Evolutionary conservation across 2,329 filamentous ascomycete genomes (phyloP).

Genomic region (Arthrobotrys conoides): DNA sequence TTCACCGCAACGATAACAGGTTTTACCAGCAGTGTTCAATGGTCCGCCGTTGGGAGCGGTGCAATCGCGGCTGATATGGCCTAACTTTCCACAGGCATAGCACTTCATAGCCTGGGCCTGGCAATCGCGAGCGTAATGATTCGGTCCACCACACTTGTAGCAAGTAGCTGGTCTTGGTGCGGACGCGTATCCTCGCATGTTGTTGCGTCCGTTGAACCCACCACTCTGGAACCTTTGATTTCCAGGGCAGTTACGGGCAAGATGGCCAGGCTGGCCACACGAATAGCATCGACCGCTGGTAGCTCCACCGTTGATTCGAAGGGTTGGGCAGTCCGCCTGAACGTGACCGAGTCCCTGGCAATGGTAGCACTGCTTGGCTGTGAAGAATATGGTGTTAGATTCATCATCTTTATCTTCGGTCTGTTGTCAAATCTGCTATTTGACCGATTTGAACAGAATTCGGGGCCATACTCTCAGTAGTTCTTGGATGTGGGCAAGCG

Average conservation of each 20-base stretch:
- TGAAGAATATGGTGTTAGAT: slow-evolving; percentile 32
- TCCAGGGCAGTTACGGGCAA: slow-evolving; percentile 73
- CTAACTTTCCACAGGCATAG: slow-evolving; percentile 93
- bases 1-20: slow-evolving; percentile 97
- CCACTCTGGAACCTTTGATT: slow-evolving; percentile 72
- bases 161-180: slow-evolving; percentile 79
- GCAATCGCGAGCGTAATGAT: slow-evolving; percentile 98
- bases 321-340: slow-evolving; percentile 97
- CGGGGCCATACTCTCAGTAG: slow-evolving; percentile 80
- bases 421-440: slow-evolving; percentile 58
- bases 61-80: slow-evolving; percentile 79
- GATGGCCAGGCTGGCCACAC: slow-evolving; percentile 91
- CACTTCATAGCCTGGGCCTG: slow-evolving; percentile 99
- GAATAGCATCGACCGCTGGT: slow-evolving; percentile 94
- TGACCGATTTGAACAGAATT: slow-evolving; percentile 28
- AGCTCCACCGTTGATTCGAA: slow-evolving; percentile 85
- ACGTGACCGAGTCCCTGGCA: slow-evolving; percentile 98
- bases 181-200: slow-evolving; percentile 81
- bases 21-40: slow-evolving; percentile 95
- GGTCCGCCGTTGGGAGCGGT: slow-evolving; percentile 96
- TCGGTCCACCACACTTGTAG: slow-evolving; percentile 86
- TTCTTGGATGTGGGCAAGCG: slow-evolving; percentile 94
- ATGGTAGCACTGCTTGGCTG: slow-evolving; percentile 99
- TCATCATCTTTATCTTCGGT: neutral
- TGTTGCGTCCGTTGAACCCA: slow-evolving; percentile 75